These are phyloP conservation scores for Eimeria sp. DNA, from an alignment of 169 alveolate species.

Conservation along the genomic window DNA sequence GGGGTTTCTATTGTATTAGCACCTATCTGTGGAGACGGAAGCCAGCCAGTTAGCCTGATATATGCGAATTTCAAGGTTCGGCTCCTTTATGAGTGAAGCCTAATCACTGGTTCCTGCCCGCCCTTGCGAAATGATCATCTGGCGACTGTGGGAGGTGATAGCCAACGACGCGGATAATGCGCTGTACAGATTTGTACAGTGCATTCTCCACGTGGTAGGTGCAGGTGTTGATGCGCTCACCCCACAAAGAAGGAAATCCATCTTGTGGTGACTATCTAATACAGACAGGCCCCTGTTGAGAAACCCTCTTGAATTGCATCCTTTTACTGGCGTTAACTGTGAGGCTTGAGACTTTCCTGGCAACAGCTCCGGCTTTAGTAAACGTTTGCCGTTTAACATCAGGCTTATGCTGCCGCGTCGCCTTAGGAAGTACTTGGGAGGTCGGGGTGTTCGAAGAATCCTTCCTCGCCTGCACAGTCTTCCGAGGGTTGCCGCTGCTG, in stretches of 20 bases:
- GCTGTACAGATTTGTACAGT: background rate
- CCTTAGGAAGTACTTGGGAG: background rate
- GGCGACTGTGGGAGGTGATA: background rate
- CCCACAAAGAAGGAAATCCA: background rate
- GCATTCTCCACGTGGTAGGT: background rate
- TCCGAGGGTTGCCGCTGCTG: slow-evolving; percentile 10
- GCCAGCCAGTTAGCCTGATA: background rate
- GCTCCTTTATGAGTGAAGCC: background rate
- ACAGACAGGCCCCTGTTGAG: background rate
- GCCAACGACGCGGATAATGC: too few relatives aligned
- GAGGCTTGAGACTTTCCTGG: background rate
- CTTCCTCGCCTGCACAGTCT: slow-evolving; percentile 31
- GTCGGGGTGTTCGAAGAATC: slow-evolving; percentile 57
- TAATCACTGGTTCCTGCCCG: background rate
- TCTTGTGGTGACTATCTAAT: background rate
- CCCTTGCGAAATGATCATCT: background rate
- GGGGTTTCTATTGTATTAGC: background rate
- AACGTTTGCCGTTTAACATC: background rate
- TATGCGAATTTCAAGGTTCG: background rate
- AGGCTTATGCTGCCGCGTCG: background rate
- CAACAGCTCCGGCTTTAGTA: background rate
- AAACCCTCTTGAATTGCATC: slow-evolving; percentile 6
- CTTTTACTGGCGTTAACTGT: background rate
- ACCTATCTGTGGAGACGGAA: background rate
- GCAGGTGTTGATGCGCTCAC: background rate